Percentiles rank a stretch among this genome's conserved stretches.
These are phyloP conservation scores for Botryotinia calthae DNA, from an alignment of 2,329 filamentous ascomycete genomes.

Conservation along the genomic window DNA sequence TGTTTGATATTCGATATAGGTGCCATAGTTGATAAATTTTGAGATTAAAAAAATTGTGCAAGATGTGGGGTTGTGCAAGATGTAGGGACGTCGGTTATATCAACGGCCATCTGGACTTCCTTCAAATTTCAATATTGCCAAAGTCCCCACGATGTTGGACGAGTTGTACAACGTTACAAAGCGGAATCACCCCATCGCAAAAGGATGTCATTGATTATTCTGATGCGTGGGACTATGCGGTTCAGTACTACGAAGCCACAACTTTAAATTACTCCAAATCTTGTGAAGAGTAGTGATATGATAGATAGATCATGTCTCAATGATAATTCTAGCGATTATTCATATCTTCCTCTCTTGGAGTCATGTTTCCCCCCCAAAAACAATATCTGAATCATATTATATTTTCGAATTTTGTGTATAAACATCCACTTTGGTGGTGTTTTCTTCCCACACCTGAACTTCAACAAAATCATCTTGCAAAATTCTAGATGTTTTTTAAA, in stretches of 20 bases:
- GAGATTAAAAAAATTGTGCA: too few species aligned
- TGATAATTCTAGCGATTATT: not conserved
- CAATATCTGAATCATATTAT: not conserved
- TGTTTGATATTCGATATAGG: too few species aligned
- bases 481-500: not conserved
- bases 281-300: not conserved
- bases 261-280: not conserved
- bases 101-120: too few species aligned
- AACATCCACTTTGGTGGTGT: not conserved
- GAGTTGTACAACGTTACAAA: not conserved
- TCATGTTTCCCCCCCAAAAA: not conserved
- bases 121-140: too few species aligned
- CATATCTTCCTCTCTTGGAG: not conserved
- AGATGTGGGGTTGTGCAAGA: too few species aligned
- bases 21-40: too few species aligned
- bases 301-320: not conserved
- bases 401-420: not conserved
- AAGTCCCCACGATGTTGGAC: not conserved
- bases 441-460: not conserved
- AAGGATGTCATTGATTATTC: not conserved
- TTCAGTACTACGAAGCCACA: not conserved
- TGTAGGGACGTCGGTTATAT: too few species aligned
- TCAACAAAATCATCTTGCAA: not conserved
- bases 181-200: not conserved
- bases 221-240: not conserved